Percentiles rank a stretch among this genome's conserved stretches.
phyloP scores from a whole-genome alignment of 202 grass and related monocot genomes.

The Elaeis oleifera region DNA sequence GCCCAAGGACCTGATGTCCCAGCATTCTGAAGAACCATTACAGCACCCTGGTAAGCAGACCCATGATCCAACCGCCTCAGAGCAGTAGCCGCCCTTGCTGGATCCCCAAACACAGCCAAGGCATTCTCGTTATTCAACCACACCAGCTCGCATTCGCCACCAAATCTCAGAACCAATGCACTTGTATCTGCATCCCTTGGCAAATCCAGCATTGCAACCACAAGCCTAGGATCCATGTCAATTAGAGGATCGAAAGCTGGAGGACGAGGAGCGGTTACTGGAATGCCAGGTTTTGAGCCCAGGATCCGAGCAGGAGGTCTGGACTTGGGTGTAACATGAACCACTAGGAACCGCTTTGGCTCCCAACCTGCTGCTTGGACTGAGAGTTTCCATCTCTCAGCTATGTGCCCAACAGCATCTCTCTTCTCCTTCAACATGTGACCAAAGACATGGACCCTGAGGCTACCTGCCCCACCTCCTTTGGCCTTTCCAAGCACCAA shows the following conservation, averaged over 20 bases:
- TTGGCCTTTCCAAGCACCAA: conserved; percentile 78
- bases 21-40: conserved; percentile 34
- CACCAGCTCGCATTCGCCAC: conserved; percentile 89
- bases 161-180: conserved; percentile 80
- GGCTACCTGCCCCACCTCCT: conserved; percentile 39
- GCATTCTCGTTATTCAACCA: conserved; percentile 97
- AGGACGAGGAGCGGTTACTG: conserved; percentile 39
- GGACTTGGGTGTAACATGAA: conserved; percentile 82
- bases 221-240: conserved; percentile 86
- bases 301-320: conserved; percentile 68
- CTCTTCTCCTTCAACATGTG: conserved; percentile 82
- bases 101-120: conserved; percentile 65
- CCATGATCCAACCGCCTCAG: conserved; percentile 76
- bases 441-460: conserved; percentile 74
- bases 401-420: conserved; percentile 64
- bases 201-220: conserved; percentile 78
- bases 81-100: conserved; percentile 69
- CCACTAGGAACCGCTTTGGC: conserved; percentile 72
- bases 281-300: conserved; percentile 48
- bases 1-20: conserved; percentile 19
- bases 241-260: conserved; percentile 62
- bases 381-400: conserved; percentile 88
- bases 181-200: conserved; percentile 86
- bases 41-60: conserved; percentile 76
- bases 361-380: conserved; percentile 67